Percentiles rank a stretch among this genome's conserved stretches.
phyloP scores from a whole-genome alignment of 1,139 yeast genomes.

The Diutina pseudorugosa region DNA sequence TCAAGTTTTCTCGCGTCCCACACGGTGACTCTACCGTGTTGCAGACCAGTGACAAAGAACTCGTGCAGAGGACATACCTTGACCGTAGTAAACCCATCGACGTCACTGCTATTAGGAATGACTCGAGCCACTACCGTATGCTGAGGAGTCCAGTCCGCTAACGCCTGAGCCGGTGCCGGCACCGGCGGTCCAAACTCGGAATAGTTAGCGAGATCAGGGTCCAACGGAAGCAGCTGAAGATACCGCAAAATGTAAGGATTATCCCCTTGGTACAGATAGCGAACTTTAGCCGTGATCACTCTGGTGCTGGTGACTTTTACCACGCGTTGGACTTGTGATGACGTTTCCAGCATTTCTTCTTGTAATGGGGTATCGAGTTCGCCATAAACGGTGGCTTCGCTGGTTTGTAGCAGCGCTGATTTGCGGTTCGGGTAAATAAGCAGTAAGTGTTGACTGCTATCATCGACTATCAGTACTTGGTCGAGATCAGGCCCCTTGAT shows the following conservation, averaged over 20 bases:
- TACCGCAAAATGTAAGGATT: conserved; percentile 53
- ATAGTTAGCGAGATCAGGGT: conserved; percentile 47
- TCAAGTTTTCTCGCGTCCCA: conserved; percentile 72
- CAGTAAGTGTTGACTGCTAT: conserved; percentile 8
- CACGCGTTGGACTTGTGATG: conserved; percentile 11
- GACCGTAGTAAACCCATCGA: conserved; percentile 39
- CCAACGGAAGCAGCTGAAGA: conserved; percentile 39
- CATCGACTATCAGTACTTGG: not conserved
- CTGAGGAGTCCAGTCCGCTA: conserved; percentile 9
- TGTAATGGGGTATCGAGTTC: conserved; percentile 26
- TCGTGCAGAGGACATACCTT: conserved; percentile 49
- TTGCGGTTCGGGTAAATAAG: conserved; percentile 23
- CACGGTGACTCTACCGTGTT: conserved; percentile 54
- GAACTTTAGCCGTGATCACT: conserved; percentile 25
- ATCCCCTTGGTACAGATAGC: conserved; percentile 53
- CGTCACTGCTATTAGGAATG: conserved; percentile 13
- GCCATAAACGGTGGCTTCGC: conserved; percentile 51
- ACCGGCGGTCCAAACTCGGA: conserved; percentile 50
- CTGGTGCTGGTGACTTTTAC: conserved; percentile 23
- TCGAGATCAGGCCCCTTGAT: conserved; percentile 10
- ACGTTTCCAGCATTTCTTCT: conserved; percentile 5
- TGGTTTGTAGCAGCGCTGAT: conserved; percentile 31
- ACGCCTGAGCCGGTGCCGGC: conserved; percentile 10
- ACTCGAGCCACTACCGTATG: conserved; percentile 50
- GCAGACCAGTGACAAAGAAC: conserved; percentile 70